phyloP scores from a whole-genome alignment of 2,329 filamentous ascomycete genomes.

The Celoporthe dispersa region DNA sequence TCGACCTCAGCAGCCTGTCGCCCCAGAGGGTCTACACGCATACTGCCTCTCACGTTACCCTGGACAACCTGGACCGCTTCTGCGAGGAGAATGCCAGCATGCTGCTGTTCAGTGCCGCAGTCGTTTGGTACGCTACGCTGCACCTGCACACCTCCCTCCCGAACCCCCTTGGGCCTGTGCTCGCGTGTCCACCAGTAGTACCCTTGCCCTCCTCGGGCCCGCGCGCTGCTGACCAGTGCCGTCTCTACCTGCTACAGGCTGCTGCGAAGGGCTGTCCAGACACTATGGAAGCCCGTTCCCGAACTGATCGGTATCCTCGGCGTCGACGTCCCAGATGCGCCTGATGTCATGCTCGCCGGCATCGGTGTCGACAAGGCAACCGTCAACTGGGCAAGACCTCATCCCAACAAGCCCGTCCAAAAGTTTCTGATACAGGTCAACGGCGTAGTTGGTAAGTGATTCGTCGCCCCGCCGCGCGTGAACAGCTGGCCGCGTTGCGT shows the following conservation, averaged over 20 bases:
- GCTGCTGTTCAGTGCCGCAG: conserved; percentile 57
- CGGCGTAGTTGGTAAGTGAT: conserved; percentile 76
- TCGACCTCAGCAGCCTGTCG: conserved; percentile 44
- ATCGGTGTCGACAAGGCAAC: conserved; percentile 87
- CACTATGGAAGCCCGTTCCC: conserved; percentile 87
- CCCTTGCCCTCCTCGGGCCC: not conserved
- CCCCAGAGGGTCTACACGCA: conserved; percentile 42
- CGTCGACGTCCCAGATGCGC: conserved; percentile 89
- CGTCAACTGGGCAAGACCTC: conserved; percentile 85
- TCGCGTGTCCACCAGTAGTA: not conserved
- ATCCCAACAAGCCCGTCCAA: conserved; percentile 67
- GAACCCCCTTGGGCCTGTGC: conserved; percentile 3
- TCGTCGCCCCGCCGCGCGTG: conserved; percentile 5
- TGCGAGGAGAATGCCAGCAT: conserved; percentile 57
- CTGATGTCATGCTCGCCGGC: conserved; percentile 86
- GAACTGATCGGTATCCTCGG: conserved; percentile 89
- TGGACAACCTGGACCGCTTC: conserved; percentile 54
- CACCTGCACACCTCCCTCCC: conserved; percentile 12
- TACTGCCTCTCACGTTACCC: conserved; percentile 46
- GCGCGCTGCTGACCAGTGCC: conserved; percentile 25
- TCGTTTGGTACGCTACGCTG: conserved; percentile 52
- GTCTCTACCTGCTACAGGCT: conserved; percentile 60
- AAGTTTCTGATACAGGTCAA: conserved; percentile 95
- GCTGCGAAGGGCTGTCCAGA: conserved; percentile 82
- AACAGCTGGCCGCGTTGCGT: conserved; percentile 30